A percentile compares a stretch with the other conserved stretches of the same genome.
These are phyloP conservation scores for Salix purpurea DNA, from an alignment of 345 rosid genomes.

Conservation along the genomic window DNA sequence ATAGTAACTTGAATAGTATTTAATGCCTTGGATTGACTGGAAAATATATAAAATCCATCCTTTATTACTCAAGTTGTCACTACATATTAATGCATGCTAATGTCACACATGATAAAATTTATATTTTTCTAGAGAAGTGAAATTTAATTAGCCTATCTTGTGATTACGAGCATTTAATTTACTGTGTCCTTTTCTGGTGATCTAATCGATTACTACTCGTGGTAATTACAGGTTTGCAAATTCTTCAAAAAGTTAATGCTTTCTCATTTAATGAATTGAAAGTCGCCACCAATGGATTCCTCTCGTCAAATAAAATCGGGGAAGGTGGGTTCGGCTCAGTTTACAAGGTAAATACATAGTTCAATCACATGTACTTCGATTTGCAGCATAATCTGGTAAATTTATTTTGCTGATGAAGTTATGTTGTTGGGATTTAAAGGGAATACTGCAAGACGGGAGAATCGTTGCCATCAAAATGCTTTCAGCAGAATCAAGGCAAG, in stretches of 20 bases:
- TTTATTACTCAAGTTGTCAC: no score
- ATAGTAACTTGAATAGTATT: no score
- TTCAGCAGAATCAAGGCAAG: constrained; percentile 37
- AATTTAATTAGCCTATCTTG: neutral
- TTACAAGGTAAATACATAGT: constrained; percentile 24
- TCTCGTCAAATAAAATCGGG: constrained; percentile 34
- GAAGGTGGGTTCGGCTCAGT: constrained; percentile 49
- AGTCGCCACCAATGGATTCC: constrained; percentile 32
- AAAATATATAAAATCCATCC: no score
- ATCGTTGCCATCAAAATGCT: constrained; percentile 35
- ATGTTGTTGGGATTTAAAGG: constrained; percentile 19
- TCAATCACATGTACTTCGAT: neutral
- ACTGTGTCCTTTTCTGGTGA: neutral
- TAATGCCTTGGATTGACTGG: no score
- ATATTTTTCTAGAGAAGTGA: no score
- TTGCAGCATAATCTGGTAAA: no score
- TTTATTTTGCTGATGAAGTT: neutral
- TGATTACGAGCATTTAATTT: neutral
- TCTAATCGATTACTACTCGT: neutral
- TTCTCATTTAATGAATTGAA: constrained; percentile 30
- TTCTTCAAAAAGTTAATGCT: constrained; percentile 12
- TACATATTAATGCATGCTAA: no score
- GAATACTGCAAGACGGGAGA: constrained; percentile 35
- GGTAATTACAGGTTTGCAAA: constrained; percentile 3
- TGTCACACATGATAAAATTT: no score